These are phyloP conservation scores for Chytriomyces hyalinus DNA, from an alignment of 192 early-diverging fungal genomes.

Conservation along the genomic window DNA sequence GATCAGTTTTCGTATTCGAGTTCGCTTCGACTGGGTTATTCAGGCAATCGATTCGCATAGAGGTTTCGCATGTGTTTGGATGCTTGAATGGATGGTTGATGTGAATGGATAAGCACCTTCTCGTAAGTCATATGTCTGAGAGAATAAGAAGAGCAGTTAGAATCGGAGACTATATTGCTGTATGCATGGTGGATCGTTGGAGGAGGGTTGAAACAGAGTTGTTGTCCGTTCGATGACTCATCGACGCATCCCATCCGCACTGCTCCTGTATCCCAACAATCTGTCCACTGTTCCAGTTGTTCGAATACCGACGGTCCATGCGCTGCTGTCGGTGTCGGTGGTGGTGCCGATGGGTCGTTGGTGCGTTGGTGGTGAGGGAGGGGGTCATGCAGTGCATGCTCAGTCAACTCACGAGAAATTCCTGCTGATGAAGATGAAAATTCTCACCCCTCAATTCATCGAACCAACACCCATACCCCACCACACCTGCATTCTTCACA, in stretches of 20 bases:
- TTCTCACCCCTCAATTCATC: too few relatives aligned
- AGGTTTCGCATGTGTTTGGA: background rate
- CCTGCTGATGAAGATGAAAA: too few relatives aligned
- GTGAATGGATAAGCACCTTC: slow-evolving; percentile 18
- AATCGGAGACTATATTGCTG: too few relatives aligned
- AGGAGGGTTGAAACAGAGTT: background rate
- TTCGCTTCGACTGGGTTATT: background rate
- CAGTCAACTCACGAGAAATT: too few relatives aligned
- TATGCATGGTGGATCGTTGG: too few relatives aligned
- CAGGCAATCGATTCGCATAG: background rate
- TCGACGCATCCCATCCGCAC: background rate
- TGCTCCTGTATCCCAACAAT: background rate
- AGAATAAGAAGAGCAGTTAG: background rate
- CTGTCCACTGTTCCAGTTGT: background rate
- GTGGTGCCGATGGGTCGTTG: too few relatives aligned
- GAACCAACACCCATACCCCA: too few relatives aligned
- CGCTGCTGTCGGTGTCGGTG: too few relatives aligned
- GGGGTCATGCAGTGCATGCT: too few relatives aligned
- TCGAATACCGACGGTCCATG: too few relatives aligned
- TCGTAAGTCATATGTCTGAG: slow-evolving; percentile 27
- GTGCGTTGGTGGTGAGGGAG: too few relatives aligned
- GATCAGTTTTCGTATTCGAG: slow-evolving; percentile 9
- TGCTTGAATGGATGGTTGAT: background rate
- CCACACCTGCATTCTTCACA: too few relatives aligned
- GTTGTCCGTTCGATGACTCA: slow-evolving; percentile 8